Evolutionary conservation across 2,329 filamentous ascomycete genomes (phyloP).

Genomic region (Sarocladium strictum): DNA sequence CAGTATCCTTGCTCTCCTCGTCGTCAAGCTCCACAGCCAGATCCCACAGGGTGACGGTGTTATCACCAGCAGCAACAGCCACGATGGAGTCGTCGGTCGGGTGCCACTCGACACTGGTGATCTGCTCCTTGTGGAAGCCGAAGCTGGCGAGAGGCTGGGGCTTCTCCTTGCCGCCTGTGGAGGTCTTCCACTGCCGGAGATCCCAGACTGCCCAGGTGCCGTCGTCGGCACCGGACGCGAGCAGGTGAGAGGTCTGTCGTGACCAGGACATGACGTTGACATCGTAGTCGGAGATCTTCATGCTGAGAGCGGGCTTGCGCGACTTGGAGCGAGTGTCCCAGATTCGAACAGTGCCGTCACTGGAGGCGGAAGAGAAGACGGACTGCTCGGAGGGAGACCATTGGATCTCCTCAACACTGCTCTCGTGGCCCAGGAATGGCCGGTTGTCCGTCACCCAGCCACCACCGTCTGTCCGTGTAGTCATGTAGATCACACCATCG

Average conservation of each 20-base stretch:
- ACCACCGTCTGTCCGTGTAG: slow-evolving; percentile 79
- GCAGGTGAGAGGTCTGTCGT: slow-evolving; percentile 75
- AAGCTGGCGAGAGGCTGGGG: slow-evolving; percentile 87
- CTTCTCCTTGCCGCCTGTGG: slow-evolving; percentile 36
- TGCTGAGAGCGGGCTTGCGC: slow-evolving; percentile 77
- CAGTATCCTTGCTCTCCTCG: slow-evolving; percentile 88
- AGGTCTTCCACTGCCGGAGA: slow-evolving; percentile 79
- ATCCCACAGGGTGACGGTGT: slow-evolving; percentile 95
- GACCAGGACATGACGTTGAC: slow-evolving; percentile 98
- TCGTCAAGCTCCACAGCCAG: slow-evolving; percentile 93
- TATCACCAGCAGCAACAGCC: slow-evolving; percentile 85
- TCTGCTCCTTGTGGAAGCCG: slow-evolving; percentile 91
- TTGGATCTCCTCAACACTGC: slow-evolving; percentile 89
- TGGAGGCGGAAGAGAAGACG: slow-evolving; percentile 90
- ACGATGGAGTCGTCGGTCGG: slow-evolving; percentile 95
- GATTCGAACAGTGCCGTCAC: slow-evolving; percentile 89
- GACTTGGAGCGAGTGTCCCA: slow-evolving; percentile 94
- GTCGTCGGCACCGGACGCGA: slow-evolving; percentile 89
- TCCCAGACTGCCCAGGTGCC: slow-evolving; percentile 97
- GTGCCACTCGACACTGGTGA: slow-evolving; percentile 96
- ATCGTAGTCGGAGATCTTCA: slow-evolving; percentile 77
- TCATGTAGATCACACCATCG: slow-evolving; percentile 81
- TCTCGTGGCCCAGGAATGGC: slow-evolving; percentile 75
- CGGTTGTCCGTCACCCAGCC: slow-evolving; percentile 83
- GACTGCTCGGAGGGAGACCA: slow-evolving; percentile 93